Conservation (phyloP, 306 rosid genomes). For the Carpinus viminea region DNA sequence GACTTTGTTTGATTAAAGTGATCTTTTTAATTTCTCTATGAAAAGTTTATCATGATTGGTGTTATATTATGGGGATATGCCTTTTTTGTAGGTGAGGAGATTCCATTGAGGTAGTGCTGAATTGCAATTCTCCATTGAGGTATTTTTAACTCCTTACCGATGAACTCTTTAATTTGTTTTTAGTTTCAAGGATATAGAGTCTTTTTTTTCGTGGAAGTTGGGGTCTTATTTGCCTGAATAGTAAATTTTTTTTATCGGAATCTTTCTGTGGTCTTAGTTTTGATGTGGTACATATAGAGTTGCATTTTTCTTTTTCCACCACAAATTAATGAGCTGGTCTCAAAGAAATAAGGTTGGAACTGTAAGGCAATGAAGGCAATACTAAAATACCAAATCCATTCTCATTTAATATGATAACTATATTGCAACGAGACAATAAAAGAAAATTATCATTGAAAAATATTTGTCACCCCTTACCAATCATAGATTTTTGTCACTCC, state of each 20-base stretch:
- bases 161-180: slow-evolving; percentile 18
- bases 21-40: not conserved
- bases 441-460: not conserved
- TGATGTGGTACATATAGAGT: not conserved
- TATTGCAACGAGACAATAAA: not conserved
- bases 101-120: slow-evolving; percentile 60
- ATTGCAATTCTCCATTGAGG: slow-evolving; percentile 85
- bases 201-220: not conserved
- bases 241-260: not conserved
- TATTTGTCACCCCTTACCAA: not conserved
- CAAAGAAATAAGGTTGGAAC: not conserved
- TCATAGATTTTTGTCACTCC: not conserved
- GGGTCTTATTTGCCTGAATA: not conserved
- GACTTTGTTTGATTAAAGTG: not conserved
- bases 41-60: slow-evolving; percentile 24
- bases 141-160: slow-evolving; percentile 28
- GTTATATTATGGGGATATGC: slow-evolving; percentile 26
- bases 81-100: slow-evolving; percentile 67
- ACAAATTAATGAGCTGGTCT: not conserved
- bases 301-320: not conserved
- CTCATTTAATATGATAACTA: not conserved
- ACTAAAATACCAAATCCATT: not conserved
- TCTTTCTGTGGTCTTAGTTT: not conserved
- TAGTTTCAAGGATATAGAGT: slow-evolving; percentile 12
- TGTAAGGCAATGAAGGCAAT: not conserved